These are phyloP conservation scores for Lachancea meyersii DNA, from an alignment of 805 yeast genomes.

Conservation along the genomic window DNA sequence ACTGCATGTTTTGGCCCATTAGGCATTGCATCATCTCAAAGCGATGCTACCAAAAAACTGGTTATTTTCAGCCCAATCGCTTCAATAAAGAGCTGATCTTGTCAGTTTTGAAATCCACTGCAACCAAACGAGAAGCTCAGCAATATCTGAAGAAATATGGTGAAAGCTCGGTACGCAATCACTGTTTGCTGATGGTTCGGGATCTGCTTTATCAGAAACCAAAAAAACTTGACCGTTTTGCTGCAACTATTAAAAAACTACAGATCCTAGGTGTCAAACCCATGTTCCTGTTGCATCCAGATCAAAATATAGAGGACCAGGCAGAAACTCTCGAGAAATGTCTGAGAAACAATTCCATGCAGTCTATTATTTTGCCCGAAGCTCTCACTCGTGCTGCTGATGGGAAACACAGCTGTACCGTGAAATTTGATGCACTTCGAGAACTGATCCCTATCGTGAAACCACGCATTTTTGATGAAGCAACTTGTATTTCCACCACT, in stretches of 20 bases:
- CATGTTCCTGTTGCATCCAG: constrained; percentile 49
- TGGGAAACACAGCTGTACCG: constrained; percentile 27
- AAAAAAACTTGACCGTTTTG: constrained; percentile 13
- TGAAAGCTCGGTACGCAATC: constrained; percentile 17
- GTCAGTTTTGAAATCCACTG: constrained; percentile 80
- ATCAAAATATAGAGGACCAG: constrained; percentile 13
- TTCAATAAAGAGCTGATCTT: constrained; percentile 59
- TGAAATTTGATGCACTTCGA: constrained; percentile 29
- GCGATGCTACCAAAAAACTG: constrained; percentile 2
- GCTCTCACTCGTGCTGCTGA: constrained; percentile 15
- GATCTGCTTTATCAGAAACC: constrained; percentile 14
- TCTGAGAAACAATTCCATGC: constrained; percentile 18
- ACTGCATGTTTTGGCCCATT: not conserved
- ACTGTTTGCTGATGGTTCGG: constrained; percentile 28
- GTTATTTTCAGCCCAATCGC: constrained; percentile 24
- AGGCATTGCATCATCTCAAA: not conserved
- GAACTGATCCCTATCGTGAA: constrained; percentile 40
- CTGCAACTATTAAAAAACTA: constrained; percentile 23
- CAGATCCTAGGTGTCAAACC: constrained; percentile 61
- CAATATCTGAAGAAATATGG: constrained; percentile 70
- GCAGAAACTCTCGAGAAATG: constrained; percentile 24
- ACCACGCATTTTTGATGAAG: constrained; percentile 64
- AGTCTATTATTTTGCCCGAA: constrained; percentile 24
- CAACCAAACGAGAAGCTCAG: constrained; percentile 88
- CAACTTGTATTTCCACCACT: constrained; percentile 36